Base-by-base conservation (phyloP, 495 filamentous ascomycete genomes). In the Glonium stellatum region DNA sequence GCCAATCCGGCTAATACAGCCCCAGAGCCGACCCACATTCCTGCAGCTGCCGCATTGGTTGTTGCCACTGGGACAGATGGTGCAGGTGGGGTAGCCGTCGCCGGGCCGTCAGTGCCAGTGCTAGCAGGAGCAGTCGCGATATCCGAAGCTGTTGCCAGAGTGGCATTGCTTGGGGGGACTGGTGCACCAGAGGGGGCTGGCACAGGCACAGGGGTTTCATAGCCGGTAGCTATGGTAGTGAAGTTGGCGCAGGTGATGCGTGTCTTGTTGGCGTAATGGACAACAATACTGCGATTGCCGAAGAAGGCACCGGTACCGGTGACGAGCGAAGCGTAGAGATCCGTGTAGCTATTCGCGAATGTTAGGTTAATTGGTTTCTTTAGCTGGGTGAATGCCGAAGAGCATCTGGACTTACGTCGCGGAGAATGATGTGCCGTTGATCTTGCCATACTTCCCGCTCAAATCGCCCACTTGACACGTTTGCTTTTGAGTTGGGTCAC, bases 401-500 rank as follows among this genome's bases (percentile, higher is more conserved):
- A 39, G 25, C 3, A 31, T 31, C 6, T 31, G 25, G 13, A 57
- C 63, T 62, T 71, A 75, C 73, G 19, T 55, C 8, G 71, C 66
- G 13, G 68, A 46, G 61, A 68, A 75, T 23, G 61, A 47, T 31
- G 76, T 76, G 23, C 62, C 72, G 37, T 72, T 78, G 69, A 92
- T 84, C 46, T 77, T 78, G 55, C 86, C 88, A 67, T 90, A 80
- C 78, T 95, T 96, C 67, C 91, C 91, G 63, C 82, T 79, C 54
- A 95, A 73, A 73, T 96, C 91, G 60, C 91, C 91, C 25, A 88
- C 83, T 71, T 95, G 83, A 77, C 91, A 96, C 0, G 84, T 87
- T 61, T 82, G 67, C 8, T 88, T 87, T 27, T 75, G 67, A 10
- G 69, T 70, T 9, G 74, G 44, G 73, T 92, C 77, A 73, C 91